Evolutionary conservation across 2,329 filamentous ascomycete genomes (phyloP).

Genomic region (Aspergillus amoenus): DNA sequence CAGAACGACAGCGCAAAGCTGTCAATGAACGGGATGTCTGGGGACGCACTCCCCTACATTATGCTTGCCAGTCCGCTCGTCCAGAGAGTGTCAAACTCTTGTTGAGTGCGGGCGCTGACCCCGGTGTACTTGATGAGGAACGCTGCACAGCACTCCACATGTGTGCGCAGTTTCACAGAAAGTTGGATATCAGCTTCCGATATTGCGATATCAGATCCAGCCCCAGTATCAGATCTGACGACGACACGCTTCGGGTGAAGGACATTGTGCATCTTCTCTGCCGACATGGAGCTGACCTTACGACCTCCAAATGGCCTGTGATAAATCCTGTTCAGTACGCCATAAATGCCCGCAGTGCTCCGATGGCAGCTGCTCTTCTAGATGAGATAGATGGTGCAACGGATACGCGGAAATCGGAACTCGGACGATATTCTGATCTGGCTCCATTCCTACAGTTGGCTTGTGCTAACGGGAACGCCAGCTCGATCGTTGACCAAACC

Average conservation of each 20-base stretch:
- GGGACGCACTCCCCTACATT: neutral
- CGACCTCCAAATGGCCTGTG: neutral
- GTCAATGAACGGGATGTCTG: neutral
- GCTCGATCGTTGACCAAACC: neutral
- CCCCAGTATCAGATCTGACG: too few relatives aligned
- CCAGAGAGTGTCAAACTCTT: conserved; percentile 6
- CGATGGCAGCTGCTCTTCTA: neutral
- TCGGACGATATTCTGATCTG: neutral
- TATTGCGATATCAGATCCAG: too few relatives aligned
- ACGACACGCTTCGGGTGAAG: neutral
- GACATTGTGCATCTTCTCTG: neutral
- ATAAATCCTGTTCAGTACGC: neutral
- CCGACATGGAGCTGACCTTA: neutral
- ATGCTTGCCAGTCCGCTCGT: neutral
- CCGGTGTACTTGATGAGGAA: too few relatives aligned
- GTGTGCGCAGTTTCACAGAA: too few relatives aligned
- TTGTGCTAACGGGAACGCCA: neutral
- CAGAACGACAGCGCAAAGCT: too few relatives aligned
- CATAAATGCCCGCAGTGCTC: neutral
- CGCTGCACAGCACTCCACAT: too few relatives aligned
- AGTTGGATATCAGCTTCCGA: too few relatives aligned
- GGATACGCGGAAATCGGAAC: neutral
- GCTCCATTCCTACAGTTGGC: neutral
- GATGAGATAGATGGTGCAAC: neutral
- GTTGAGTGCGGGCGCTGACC: conserved; percentile 13